A percentile compares a stretch with the other conserved stretches of the same genome.
These are phyloP conservation scores for Cadophora luteo-olivacea DNA, from an alignment of 2,329 filamentous ascomycete species.

Conservation along the genomic window DNA sequence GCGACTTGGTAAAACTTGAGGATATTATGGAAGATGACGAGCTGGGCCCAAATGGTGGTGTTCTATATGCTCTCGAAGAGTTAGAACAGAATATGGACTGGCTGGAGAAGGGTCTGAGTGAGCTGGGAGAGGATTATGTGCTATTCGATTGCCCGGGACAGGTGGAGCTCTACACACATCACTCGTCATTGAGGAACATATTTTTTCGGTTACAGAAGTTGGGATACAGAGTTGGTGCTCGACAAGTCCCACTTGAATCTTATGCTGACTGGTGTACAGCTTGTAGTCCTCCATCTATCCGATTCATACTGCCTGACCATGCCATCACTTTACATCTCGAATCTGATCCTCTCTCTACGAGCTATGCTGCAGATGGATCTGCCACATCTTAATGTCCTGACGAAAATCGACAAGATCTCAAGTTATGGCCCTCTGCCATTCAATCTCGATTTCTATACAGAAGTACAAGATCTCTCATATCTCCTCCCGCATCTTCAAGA, in stretches of 20 bases:
- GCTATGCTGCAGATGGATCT: constrained; percentile 99
- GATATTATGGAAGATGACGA: constrained; percentile 93
- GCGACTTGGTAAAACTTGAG: constrained; percentile 86
- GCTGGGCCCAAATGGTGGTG: constrained; percentile 89
- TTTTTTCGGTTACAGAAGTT: constrained; percentile 90
- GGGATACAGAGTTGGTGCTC: constrained; percentile 79
- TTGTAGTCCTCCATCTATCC: constrained; percentile 91
- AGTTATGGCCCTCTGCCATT: constrained; percentile 88
- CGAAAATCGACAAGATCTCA: constrained; percentile 94
- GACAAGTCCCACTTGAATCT: constrained; percentile 16
- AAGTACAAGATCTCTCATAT: constrained; percentile 91
- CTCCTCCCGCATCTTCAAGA: constrained; percentile 80
- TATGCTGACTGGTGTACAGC: constrained; percentile 57
- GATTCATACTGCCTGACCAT: constrained; percentile 94
- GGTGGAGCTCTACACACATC: constrained; percentile 96
- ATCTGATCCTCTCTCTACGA: constrained; percentile 88
- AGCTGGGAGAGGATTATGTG: constrained; percentile 87
- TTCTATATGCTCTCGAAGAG: constrained; percentile 93
- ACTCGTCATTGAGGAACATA: constrained; percentile 88
- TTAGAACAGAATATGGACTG: constrained; percentile 93
- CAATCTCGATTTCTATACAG: constrained; percentile 96
- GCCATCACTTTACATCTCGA: constrained; percentile 93
- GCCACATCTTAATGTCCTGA: constrained; percentile 93
- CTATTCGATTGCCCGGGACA: constrained; percentile 97
- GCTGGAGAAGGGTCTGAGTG: constrained; percentile 81